Base-by-base conservation (phyloP, 1,284 basidiomycete species). In the Cutaneotrichosporon sp. region DNA sequence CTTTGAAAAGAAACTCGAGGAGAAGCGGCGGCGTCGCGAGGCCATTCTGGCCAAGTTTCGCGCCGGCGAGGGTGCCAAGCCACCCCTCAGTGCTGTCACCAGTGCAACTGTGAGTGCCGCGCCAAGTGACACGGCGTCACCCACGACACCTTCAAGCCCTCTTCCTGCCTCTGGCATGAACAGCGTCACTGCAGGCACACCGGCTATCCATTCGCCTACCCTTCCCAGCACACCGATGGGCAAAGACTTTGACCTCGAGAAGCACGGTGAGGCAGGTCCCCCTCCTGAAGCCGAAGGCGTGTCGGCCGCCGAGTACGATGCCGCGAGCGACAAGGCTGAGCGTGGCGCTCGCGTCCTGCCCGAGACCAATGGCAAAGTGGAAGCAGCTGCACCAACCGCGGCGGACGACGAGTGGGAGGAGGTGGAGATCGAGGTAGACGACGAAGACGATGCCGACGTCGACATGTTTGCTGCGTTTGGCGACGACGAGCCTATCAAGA, bases 241-340 rank as follows among this genome's bases (percentile, higher is more conserved):
- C 10, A 52, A 69, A n/a, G 68, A 69, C 44, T 66, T 70, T 46
- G 71, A 73, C 38, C 59, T 73, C 13, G 55, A 60, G 17, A 72
- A 72, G 51, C 57, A 61, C 21, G 60, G 51, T 3, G 43, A 35
- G 30, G 23, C 13, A 8, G 21, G 17, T n/a, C 60, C 60, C 9
- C 37, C 52, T 4, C 33, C 37, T 8, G 40, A 58, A 7, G 54
- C 45, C 33, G 50, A 59, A 18, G 60, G 59, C 8, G 77, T 79
- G 34, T 88, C 84, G 38, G 92, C 92, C 18, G 92, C 90, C 41
- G 91, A 96, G 74, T 97, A 96, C 74, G 88, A 94, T 5, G 56
- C 85, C 59, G 91, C 93, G 75, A 81, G 86, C 37, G 80, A 84
- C 30, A 36, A 51, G 34, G 33, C 33, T 4, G 37, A 54, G 35